Percentiles rank a stretch among this genome's conserved stretches.
phyloP scores from a whole-genome alignment of 2,329 filamentous ascomycete genomes.

The Thermothelomyces thermophilus region DNA sequence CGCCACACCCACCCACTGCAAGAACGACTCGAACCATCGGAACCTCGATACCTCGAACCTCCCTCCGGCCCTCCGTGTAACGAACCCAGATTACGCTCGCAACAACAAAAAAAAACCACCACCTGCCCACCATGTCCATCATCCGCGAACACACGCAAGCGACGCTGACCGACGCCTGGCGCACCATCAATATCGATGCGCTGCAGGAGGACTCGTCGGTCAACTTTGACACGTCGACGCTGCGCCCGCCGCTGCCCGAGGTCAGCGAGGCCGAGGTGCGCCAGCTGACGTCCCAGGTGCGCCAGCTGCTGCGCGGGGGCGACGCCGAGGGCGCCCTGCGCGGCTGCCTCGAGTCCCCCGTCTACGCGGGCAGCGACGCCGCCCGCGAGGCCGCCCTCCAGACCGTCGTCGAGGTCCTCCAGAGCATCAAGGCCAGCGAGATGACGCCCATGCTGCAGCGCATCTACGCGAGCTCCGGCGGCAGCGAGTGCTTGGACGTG shows the following conservation, averaged over 20 bases:
- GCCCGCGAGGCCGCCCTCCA: constrained; percentile 76
- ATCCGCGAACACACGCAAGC: constrained; percentile 58
- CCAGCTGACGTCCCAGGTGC: constrained; percentile 69
- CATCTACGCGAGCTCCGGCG: constrained; percentile 71
- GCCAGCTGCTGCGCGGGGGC: constrained; percentile 79
- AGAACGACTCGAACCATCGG: no score
- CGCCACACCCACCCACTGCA: no score
- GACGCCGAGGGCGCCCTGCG: constrained; percentile 82
- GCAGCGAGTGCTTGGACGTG: constrained; percentile 80
- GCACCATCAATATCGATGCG: constrained; percentile 91
- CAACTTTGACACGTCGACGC: constrained; percentile 85
- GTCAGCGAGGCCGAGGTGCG: constrained; percentile 73
- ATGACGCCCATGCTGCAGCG: constrained; percentile 84
- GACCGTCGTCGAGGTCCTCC: constrained; percentile 85
- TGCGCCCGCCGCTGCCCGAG: constrained; percentile 70
- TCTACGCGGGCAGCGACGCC: constrained; percentile 44
- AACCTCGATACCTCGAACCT: background rate
- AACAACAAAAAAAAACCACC: no score
- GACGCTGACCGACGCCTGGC: constrained; percentile 60
- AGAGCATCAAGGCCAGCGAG: constrained; percentile 92
- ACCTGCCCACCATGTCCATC: constrained; percentile 55
- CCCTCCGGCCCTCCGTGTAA: background rate
- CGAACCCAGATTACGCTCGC: no score
- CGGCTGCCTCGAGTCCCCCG: constrained; percentile 76
- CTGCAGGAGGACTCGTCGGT: constrained; percentile 81